Evolutionary conservation across 768 basidiomycete genomes (phyloP).

Genomic region (Suillus alpinus): DNA sequence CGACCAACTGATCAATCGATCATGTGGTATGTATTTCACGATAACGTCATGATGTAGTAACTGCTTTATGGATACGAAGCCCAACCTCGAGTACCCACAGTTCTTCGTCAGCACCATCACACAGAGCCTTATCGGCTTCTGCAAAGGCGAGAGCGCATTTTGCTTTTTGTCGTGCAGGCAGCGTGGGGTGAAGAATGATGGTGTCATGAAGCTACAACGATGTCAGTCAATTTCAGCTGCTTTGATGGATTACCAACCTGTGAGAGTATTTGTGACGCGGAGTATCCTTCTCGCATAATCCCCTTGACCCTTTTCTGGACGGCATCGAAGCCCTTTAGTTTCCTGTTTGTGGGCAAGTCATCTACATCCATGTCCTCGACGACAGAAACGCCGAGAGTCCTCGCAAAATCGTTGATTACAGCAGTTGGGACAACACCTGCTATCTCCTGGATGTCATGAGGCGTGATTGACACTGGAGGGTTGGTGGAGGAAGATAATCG

Average conservation of each 20-base stretch:
- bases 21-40: not conserved
- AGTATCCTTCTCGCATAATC: conserved; percentile 87
- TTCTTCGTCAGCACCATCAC: conserved; percentile 97
- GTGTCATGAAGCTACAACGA: conserved; percentile 80
- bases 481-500: conserved; percentile 74
- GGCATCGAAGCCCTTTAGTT: conserved; percentile 47
- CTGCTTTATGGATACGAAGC: conserved; percentile 68
- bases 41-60: conserved; percentile 23
- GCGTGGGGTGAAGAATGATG: conserved; percentile 75
- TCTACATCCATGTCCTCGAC: conserved; percentile 54
- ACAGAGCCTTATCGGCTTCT: conserved; percentile 93
- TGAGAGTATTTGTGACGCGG: conserved; percentile 81
- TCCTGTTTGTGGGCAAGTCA: conserved; percentile 19
- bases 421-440: conserved; percentile 87
- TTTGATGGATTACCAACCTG: conserved; percentile 59
- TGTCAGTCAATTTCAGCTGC: conserved; percentile 15
- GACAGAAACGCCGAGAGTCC: conserved; percentile 69
- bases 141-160: conserved; percentile 80
- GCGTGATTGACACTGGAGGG: conserved; percentile 72
- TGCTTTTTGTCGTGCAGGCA: conserved; percentile 80
- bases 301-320: conserved; percentile 72
- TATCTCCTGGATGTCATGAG: conserved; percentile 89
- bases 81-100: conserved; percentile 90
- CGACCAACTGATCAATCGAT: not conserved
- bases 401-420: conserved; percentile 68